Evolutionary conservation across 192 early-diverging fungal genomes (phyloP), one percentile per base, ranked within the genome.

Genomic region (Entomortierella chlamydospora): DNA sequence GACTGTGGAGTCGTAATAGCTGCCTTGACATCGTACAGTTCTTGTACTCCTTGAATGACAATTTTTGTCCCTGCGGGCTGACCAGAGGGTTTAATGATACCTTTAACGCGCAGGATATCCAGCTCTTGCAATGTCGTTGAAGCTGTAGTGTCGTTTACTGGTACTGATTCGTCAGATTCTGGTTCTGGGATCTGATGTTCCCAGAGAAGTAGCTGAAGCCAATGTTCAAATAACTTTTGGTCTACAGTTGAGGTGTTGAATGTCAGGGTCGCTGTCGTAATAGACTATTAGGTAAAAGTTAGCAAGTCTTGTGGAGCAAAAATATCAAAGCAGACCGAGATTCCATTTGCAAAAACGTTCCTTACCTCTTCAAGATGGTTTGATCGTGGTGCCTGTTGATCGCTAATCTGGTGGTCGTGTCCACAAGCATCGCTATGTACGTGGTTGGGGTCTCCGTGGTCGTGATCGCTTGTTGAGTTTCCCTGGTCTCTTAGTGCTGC

Each of bases 191-290:
- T 82, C 4, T 73, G 77, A 17, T 87, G 83, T 13, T 91, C 90
- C 90, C 90, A 91, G 15, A 91, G 74, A 42, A 96, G 70, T 50
- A 81, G 70, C 68, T 93, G 95, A 6, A 96, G 78, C 95, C 95
- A 96, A 53, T 83, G 76, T 49, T 96, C 76, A 61, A 79, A 70
- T 17, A 70, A 31, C 23, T 70, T 70, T 54, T 70, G 76, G 62
- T 70, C 91, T 18, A 95, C 72, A n/a, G 63, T 52, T 30, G 79
- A n/a, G 54, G 87, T 85, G 25, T 71, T 60, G 51, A 94, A 64
- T 4, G 69, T 64, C 7, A 70, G 70, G 0, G 87, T 86, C 2
- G 88, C 65, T 0, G 74, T 84, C 66, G 91, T 73, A 30, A 87
- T 85, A 28, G 93, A 83, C 20, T 92, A 93, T 52, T 81, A 72